A percentile compares a stretch with the other conserved stretches of the same genome.
These are phyloP conservation scores for Phaeolepiota aurea DNA, from an alignment of 768 basidiomycete species.

Conservation along the genomic window DNA sequence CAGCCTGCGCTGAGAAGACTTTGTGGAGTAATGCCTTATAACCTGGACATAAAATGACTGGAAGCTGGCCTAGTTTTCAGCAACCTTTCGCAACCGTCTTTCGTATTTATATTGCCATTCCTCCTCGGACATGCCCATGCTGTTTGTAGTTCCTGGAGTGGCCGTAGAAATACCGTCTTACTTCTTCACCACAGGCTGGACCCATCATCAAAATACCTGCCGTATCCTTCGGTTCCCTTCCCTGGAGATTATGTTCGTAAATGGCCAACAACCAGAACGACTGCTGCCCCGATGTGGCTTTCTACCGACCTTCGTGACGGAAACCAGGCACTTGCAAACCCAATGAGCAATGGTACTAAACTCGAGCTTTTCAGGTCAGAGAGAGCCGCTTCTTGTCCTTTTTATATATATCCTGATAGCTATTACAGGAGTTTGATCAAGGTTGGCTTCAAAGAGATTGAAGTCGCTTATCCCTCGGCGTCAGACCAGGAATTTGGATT, in stretches of 20 bases:
- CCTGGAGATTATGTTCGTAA: constrained; percentile 47
- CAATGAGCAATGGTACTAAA: constrained; percentile 96
- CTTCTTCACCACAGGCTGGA: constrained; percentile 42
- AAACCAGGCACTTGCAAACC: constrained; percentile 94
- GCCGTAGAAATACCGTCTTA: not conserved
- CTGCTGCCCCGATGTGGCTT: constrained; percentile 85
- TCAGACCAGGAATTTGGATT: constrained; percentile 95
- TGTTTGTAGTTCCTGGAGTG: constrained; percentile 33
- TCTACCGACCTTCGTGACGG: constrained; percentile 98
- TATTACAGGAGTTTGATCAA: constrained; percentile 76
- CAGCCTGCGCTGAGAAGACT: no score
- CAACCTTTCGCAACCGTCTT: no score
- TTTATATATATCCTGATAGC: constrained; percentile 44
- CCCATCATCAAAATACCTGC: constrained; percentile 83
- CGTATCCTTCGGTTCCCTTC: constrained; percentile 77
- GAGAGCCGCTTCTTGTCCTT: not conserved
- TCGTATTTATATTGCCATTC: no score
- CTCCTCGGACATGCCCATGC: constrained; percentile 71
- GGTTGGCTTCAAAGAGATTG: constrained; percentile 95
- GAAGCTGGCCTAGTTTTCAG: no score
- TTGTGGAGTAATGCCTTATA: no score
- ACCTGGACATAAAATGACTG: no score
- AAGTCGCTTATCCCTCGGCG: constrained; percentile 94
- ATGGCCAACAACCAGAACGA: constrained; percentile 79
- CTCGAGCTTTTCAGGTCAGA: constrained; percentile 54